These are phyloP conservation scores for Ricinus communis DNA, from an alignment of 345 rosid genomes.

Conservation along the genomic window DNA sequence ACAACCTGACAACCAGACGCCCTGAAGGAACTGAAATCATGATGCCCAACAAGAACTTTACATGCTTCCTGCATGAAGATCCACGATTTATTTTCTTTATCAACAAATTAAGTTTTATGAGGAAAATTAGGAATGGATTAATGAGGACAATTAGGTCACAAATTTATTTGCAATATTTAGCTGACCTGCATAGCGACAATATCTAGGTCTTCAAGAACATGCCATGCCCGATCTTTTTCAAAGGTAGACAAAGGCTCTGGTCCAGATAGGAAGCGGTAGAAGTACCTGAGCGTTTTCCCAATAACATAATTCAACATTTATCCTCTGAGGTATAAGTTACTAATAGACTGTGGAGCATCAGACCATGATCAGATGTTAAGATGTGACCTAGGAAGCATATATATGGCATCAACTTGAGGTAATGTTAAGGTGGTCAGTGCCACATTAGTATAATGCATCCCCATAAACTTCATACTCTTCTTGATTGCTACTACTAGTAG, in stretches of 20 bases:
- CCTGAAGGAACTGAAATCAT: slow-evolving; percentile 96
- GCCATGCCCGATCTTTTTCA: slow-evolving; percentile 85
- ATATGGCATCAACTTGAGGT: not conserved
- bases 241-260: slow-evolving; percentile 67
- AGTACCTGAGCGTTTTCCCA: slow-evolving; percentile 53
- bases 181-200: slow-evolving; percentile 79
- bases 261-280: slow-evolving; percentile 77
- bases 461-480: not conserved
- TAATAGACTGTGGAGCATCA: not conserved
- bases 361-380: slow-evolving; percentile 7
- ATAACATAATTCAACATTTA: slow-evolving; percentile 10
- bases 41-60: slow-evolving; percentile 78
- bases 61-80: slow-evolving; percentile 76
- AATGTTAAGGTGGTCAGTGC: not conserved
- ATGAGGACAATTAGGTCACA: slow-evolving; percentile 13
- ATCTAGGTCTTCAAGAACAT: slow-evolving; percentile 69
- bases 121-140: too few relatives aligned
- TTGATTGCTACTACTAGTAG: not conserved
- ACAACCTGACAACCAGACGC: slow-evolving; percentile 89
- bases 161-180: slow-evolving; percentile 7
- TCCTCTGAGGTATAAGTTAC: not conserved
- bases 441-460: not conserved
- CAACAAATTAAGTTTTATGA: not conserved
- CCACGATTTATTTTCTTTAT: not conserved
- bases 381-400: not conserved